Evolutionary conservation across 345 rosid genomes (phyloP).

Genomic region (Heritiera fomes): DNA sequence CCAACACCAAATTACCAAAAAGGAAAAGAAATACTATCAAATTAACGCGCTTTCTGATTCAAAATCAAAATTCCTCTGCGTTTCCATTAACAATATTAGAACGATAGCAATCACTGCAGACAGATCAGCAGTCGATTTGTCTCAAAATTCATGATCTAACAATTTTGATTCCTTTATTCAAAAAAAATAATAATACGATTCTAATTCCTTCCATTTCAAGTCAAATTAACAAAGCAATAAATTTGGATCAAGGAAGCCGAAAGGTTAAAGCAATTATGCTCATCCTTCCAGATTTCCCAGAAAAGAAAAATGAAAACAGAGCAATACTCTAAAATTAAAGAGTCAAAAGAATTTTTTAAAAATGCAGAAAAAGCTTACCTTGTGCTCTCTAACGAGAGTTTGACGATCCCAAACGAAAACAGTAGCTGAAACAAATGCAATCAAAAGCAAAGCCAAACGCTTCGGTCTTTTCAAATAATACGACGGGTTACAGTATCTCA

Average conservation of each 20-base stretch:
- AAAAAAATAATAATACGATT: not conserved
- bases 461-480: slow-evolving; percentile 68
- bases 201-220: not conserved
- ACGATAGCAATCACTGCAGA: not conserved
- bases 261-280: not conserved
- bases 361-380: slow-evolving; percentile 32
- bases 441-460: slow-evolving; percentile 61
- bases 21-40: not conserved
- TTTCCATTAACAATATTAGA: not conserved
- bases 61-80: not conserved
- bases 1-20: not conserved
- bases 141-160: slow-evolving; percentile 1
- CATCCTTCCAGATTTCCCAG: not conserved
- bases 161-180: not conserved
- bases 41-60: not conserved
- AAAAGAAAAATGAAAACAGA: not conserved
- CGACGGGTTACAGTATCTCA: slow-evolving; percentile 57
- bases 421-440: slow-evolving; percentile 49
- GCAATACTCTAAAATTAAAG: not conserved
- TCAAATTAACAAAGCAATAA: not conserved
- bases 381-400: slow-evolving; percentile 62
- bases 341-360: too few relatives aligned
- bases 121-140: not conserved
- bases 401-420: slow-evolving; percentile 72
- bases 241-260: not conserved